Base-by-base conservation (phyloP, 2,329 filamentous ascomycete genomes). In the Aspergillus sp. region DNA sequence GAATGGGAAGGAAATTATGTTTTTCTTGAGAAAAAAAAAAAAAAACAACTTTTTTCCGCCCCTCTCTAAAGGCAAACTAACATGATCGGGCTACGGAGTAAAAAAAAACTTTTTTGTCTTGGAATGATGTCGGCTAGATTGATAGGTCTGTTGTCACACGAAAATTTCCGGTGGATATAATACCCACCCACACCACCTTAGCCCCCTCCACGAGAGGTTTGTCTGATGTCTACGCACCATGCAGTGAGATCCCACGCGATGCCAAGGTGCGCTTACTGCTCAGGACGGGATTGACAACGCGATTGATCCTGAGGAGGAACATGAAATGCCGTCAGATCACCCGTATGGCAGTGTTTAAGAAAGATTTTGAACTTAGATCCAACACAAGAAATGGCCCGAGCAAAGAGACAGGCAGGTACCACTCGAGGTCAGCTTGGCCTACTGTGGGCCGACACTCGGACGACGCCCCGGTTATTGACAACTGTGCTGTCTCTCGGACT, bases 191-290 rank as follows among this genome's bases (percentile, higher is more conserved):
- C 39, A 31, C 42, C 24, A 49, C 29, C 52, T 42, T 42, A 16
- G 26, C 22, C 31, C 14, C 22, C 49, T 53, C 55, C 49, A 57
- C 49, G 26, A 53, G 1, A 20, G 20, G 47, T 26, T 50, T 51
- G 47, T 14, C 24, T 29, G 3, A 36, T n/a, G n/a, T 36, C 26
- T 45, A 39, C 32, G 18, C 52, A 20, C 31, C n/a, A 36, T 32
- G 10, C 29, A 20, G 10, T 20, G 6, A 36, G 49, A 55, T 52
- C 52, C 52, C 52, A 55, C 57, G 29, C 36, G 53, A 52, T 55
- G 57, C 52, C 49, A 55, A 59, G 57, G 52, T 16, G 55, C 50
- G 49, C 45, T 46, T 20, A 32, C 24, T 29, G 26, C 31, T 49
- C n/a, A 26, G 32, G 45, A 46, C 18, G 22, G 22, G 18, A 11